phyloP scores from a whole-genome alignment of 208 protist species.

The Leishmania guyanensis region DNA sequence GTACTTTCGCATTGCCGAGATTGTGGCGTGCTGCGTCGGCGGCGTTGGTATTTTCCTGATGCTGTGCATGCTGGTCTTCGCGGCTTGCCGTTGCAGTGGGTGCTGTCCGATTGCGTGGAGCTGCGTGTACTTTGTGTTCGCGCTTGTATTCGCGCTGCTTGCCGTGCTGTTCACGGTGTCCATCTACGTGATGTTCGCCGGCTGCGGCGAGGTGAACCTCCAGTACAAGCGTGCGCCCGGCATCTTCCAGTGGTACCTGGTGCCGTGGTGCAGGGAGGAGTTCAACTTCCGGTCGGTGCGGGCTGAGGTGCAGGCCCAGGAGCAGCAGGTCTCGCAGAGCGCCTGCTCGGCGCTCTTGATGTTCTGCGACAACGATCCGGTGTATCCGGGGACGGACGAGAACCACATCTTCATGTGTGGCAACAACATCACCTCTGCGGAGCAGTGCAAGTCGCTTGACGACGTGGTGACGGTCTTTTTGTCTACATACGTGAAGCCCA shows the following conservation, averaged over 20 bases:
- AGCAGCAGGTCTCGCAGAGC: conserved; percentile 9
- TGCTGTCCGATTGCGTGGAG: conserved; percentile 46
- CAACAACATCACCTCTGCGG: conserved; percentile 20
- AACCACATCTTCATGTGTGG: conserved; percentile 57
- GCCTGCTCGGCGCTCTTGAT: conserved; percentile 63
- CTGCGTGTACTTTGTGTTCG: conserved; percentile 68
- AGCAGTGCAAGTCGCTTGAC: conserved; percentile 46
- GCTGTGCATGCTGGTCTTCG: conserved; percentile 63
- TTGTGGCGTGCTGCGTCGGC: conserved; percentile 58
- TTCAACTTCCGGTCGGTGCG: conserved; percentile 48
- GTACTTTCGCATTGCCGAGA: conserved; percentile 59
- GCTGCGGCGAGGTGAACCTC: conserved; percentile 61
- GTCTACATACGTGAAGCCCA: conserved; percentile 45
- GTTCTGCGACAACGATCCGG: conserved; percentile 43
- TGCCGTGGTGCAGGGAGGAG: conserved; percentile 60
- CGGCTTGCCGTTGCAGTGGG: conserved; percentile 43
- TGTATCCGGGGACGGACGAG: conserved; percentile 8
- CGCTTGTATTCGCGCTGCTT: conserved; percentile 57
- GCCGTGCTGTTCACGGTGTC: conserved; percentile 61
- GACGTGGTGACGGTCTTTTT: conserved; percentile 35
- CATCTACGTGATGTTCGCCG: conserved; percentile 42
- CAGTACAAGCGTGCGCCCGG: conserved; percentile 73
- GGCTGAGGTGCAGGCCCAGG: conserved; percentile 31
- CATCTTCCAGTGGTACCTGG: conserved; percentile 78
- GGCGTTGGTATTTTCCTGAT: conserved; percentile 57